Evolutionary conservation across 2,329 filamentous ascomycete species (phyloP), one percentile per base, ranked within the genome.

Genomic region (Rhynchosporium secalis): DNA sequence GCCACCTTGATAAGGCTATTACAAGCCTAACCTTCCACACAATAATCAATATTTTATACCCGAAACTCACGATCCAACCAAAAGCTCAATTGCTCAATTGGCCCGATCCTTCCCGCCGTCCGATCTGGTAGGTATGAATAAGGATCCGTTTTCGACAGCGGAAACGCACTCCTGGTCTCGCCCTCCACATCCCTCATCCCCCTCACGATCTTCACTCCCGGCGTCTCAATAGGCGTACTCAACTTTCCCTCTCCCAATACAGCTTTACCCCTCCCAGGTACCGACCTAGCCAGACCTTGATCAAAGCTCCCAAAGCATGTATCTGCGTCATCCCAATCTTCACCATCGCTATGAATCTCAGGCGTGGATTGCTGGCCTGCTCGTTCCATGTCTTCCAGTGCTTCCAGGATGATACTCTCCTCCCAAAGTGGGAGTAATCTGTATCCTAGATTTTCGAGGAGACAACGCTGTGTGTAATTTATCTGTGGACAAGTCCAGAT

Each of bases 361-460:
- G 56, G 57, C 13, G 45, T 51, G 15, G 54, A 48, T 43, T 70
- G 46, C 15, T 60, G 60, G 5, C 60, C 83, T 6, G 85, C 86
- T 52, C 86, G 80, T 72, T 84, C 81, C 83, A 89, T 89, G 70
- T 88, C 85, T 60, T 81, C 80, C 72, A 86, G 77, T 10, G 85
- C 85, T 65, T 86, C 82, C 43, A 79, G 77, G 65, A 89, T 80
- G 64, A 84, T 79, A 41, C 79, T 78, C 2, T 81, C 78, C 55
- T 84, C 78, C 73, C 80, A 85, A 9, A 89, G 77, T 6, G 84
- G 84, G 73, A 88, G 74, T 70, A 89, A 83, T 60, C 85, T 80
- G 74, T 87, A 89, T 65, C 80, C 79, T 52, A 89, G 77, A 72
- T 81, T 85, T 76, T 87, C 83, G 79, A 88, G 83, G 68, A 89